Conservation (phyloP, 495 filamentous ascomycete genomes). For the Lophiostoma macrostomum region DNA sequence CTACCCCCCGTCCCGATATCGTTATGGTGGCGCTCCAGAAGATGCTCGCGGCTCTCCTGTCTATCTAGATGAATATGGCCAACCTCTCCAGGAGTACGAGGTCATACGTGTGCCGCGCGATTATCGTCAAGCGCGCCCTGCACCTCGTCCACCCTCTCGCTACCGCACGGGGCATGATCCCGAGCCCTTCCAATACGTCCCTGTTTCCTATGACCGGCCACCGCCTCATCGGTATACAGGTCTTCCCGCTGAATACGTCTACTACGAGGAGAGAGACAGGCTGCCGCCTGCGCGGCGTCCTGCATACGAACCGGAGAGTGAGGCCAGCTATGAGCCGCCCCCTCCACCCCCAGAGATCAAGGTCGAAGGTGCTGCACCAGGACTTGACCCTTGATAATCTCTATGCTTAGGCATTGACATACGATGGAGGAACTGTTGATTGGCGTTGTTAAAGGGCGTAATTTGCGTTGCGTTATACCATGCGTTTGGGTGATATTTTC, state of each 20-base stretch:
- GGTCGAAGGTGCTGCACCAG: conserved; percentile 2
- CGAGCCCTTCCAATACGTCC: conserved; percentile 8
- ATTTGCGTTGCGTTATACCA: too few species aligned
- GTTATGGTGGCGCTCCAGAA: conserved; percentile 15
- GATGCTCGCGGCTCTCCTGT: conserved; percentile 11
- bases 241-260: conserved; percentile 15
- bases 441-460: too few species aligned
- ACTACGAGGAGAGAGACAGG: conserved; percentile 24
- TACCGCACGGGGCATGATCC: conserved; percentile 9
- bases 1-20: conserved; percentile 13
- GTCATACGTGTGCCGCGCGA: conserved; percentile 25
- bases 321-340: conserved; percentile 17
- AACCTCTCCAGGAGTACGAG: conserved; percentile 17
- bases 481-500: too few species aligned
- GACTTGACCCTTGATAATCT: not conserved
- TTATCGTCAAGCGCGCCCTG: conserved; percentile 1
- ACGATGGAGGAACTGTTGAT: too few species aligned
- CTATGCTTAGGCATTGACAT: not conserved
- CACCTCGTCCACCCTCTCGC: conserved; percentile 1
- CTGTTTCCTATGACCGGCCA: conserved; percentile 17
- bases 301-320: conserved; percentile 13
- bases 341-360: conserved; percentile 16
- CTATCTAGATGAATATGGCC: conserved; percentile 25
- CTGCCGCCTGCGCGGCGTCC: conserved; percentile 5
- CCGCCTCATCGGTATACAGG: conserved; percentile 12